phyloP scores from a whole-genome alignment of 2,329 filamentous ascomycete genomes.

The Fusarium sp. region DNA sequence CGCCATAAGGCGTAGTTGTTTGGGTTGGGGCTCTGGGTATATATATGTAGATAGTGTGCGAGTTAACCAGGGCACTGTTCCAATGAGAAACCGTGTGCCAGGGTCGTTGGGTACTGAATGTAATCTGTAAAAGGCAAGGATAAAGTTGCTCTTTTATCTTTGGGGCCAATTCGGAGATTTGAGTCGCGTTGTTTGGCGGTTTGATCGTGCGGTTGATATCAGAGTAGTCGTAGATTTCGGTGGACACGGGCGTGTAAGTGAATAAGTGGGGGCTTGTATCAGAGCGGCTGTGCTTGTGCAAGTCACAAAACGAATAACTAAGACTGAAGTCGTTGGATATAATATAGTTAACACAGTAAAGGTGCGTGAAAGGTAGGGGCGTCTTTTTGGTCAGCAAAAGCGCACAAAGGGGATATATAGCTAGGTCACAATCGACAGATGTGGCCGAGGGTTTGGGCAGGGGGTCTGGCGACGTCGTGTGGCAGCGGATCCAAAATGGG shows the following conservation, averaged over 20 bases:
- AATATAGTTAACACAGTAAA: conserved; percentile 23
- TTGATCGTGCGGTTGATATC: conserved; percentile 18
- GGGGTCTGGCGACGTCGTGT: conserved; percentile 51
- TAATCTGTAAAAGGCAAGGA: conserved; percentile 21
- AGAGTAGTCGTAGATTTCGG: conserved; percentile 15
- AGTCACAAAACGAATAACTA: conserved; percentile 21
- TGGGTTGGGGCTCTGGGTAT: conserved; percentile 27
- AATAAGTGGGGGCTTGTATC: conserved; percentile 21
- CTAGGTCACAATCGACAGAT: conserved; percentile 48
- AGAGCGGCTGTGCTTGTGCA: conserved; percentile 18
- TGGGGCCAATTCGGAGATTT: conserved; percentile 12
- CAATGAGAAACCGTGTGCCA: conserved; percentile 24
- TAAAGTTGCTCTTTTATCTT: conserved; percentile 31
- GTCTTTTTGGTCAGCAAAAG: conserved; percentile 28
- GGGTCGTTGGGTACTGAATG: conserved; percentile 18
- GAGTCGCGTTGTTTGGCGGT: conserved; percentile 24
- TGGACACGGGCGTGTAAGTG: conserved; percentile 34
- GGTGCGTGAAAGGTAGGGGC: conserved; percentile 27
- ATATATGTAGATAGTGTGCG: conserved; percentile 27
- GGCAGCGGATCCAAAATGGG: conserved; percentile 51
- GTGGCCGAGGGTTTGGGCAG: conserved; percentile 43
- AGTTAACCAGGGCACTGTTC: conserved; percentile 27
- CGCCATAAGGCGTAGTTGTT: conserved; percentile 43
- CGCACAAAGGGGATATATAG: conserved; percentile 47
- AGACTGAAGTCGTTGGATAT: conserved; percentile 30